Base-by-base conservation (phyloP, 768 basidiomycete species). In the Termitomyces sp. region DNA sequence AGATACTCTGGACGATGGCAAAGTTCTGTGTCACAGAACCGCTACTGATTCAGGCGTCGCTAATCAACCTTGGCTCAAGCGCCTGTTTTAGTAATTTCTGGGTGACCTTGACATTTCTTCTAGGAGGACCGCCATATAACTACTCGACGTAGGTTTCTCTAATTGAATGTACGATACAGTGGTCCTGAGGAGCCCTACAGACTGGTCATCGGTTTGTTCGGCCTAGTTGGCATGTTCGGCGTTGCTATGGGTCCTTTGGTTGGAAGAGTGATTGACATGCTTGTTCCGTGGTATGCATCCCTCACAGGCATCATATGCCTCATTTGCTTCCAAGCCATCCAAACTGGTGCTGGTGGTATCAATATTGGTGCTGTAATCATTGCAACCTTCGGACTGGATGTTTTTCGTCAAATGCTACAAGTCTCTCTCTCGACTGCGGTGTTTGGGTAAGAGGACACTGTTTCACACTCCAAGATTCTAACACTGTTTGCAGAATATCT, bases 21-120 rank as follows among this genome's bases (percentile, higher is more conserved):
- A 87, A 83, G 66, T 87, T 83, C 60, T 74, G 84, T 0, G 74
- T 85, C 37, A 93, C 87, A 0, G 89, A 94, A 66, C 92, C 93
- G 0, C 70, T 87, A 21, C 71, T 94, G 26, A 77, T 92, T 9
- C 92, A 94, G 66, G 72, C 77, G 1, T 73, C 77, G 57, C 67
- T 89, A 58, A 74, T 90, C 62, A 80, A 82, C 59, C 64, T 89
- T 17, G 77, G 74, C 12, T 79, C 78, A 54, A 84, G 84, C 30
- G 84, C 82, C 45, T 84, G 71, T 51, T 80, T 79, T 62, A 75
- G 71, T 11, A 78, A 73, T 59, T 86, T 82, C 59, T 85, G 86
- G 87, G 85, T 88, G 4, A 88, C 87, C 0, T 66, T 90, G 58
- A 92, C 91, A 0, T 95, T 93, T 73, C 73, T 93, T 24, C 82